Base-by-base conservation (phyloP, 140 eudicot genomes). In the Cichorium intybus region DNA sequence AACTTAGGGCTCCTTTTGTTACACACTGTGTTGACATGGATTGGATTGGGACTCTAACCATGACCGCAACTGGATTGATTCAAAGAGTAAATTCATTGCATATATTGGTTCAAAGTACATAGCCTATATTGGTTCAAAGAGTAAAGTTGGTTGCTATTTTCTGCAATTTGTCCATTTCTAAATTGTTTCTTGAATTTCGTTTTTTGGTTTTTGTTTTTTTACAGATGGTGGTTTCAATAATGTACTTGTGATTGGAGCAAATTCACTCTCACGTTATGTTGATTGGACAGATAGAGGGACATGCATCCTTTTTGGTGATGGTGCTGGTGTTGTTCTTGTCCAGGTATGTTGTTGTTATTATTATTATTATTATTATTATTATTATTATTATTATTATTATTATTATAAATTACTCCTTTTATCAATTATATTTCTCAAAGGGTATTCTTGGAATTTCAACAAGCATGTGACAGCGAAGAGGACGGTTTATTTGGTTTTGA, bases 261-360 rank as follows among this genome's bases (percentile, higher is more conserved):
- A 90, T 90, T 77, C 84, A 20, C 78, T 90, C 52, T 90, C 97
- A 60, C 95, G 97, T 56, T 84, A 76, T 80, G 87, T 90, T 75
- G 97, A 90, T 75, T 90, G 95, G 97, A 84, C 93, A 5, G 95
- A 90, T 50, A 81, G 97, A 82, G 93, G 93, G 53, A 77, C 93
- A 4, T 90, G 97, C 66, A 86, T 90, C 61, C 89, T 86, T 46
- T 90, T 90, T 55, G 97, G 95, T 64, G 97, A 90, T 84, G 97
- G 82, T 84, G 97, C 97, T 75, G 95, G 95, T 66, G 97, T 95
- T 22, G 87, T 90, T 48, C 41, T 90, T 62, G 87, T 90, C 35
- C 95, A 90, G 95, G 97, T 89, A 60, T 21, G 47, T n/a, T n/a
- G n/a, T n/a, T n/a, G n/a, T n/a, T n/a, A n/a, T n/a, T n/a, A n/a